These are phyloP conservation scores for Aspergillus leporis DNA, from an alignment of 495 filamentous ascomycete genomes.

Conservation along the genomic window DNA sequence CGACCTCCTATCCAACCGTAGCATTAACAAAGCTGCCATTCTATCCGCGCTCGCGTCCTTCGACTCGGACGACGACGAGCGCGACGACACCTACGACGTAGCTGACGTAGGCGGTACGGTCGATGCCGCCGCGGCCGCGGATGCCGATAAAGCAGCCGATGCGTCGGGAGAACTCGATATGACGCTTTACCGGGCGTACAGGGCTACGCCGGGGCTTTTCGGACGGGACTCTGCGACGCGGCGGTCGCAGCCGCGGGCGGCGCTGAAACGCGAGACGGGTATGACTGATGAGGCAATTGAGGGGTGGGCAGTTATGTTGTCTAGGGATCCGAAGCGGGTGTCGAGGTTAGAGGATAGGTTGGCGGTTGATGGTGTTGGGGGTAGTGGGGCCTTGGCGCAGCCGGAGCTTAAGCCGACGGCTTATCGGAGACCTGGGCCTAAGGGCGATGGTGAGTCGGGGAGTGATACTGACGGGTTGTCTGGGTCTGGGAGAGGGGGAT, in stretches of 20 bases:
- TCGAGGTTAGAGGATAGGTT: conserved; percentile 66
- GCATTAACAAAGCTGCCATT: conserved; percentile 79
- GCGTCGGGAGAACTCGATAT: conserved; percentile 41
- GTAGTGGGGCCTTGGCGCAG: conserved; percentile 49
- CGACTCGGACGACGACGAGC: conserved; percentile 93
- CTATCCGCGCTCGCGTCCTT: conserved; percentile 87
- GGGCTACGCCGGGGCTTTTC: conserved; percentile 62
- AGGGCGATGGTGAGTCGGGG: conserved; percentile 34
- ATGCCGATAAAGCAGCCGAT: conserved; percentile 32
- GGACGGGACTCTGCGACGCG: conserved; percentile 67
- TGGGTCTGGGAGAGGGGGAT: conserved; percentile 38
- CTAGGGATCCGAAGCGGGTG: conserved; percentile 65
- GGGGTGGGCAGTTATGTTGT: conserved; percentile 87
- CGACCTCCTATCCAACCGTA: conserved; percentile 50
- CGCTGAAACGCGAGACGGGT: conserved; percentile 73
- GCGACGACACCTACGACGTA: conserved; percentile 94
- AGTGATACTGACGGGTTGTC: conserved; percentile 32
- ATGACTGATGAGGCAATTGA: conserved; percentile 96
- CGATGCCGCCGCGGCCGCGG: conserved; percentile 53
- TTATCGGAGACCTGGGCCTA: conserved; percentile 43
- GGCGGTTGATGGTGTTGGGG: conserved; percentile 52
- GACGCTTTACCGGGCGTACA: conserved; percentile 67
- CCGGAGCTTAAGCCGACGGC: conserved; percentile 59
- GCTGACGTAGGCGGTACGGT: conserved; percentile 89
- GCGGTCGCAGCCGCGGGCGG: conserved; percentile 56